Evolutionary conservation across 306 rosid species (phyloP).

Genomic region (Inga leiocalycina): DNA sequence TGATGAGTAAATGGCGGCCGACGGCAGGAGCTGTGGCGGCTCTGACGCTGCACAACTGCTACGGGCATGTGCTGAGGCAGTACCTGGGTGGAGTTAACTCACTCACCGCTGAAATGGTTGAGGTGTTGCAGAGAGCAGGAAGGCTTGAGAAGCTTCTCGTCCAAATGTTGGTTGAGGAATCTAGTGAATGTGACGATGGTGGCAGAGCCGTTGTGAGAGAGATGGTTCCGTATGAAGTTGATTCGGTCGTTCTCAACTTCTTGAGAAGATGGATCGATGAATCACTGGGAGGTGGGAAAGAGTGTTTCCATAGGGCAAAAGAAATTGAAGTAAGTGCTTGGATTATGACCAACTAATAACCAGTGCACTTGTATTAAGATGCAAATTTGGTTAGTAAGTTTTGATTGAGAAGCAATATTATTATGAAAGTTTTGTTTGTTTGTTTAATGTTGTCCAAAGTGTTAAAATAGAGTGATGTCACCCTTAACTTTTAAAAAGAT

Average conservation of each 20-base stretch:
- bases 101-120: slow-evolving; percentile 59
- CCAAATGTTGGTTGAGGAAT: slow-evolving; percentile 88
- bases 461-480: no score
- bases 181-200: slow-evolving; percentile 68
- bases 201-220: slow-evolving; percentile 66
- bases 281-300: slow-evolving; percentile 54
- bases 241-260: slow-evolving; percentile 66
- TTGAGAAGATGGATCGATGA: slow-evolving; percentile 74
- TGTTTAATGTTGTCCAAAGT: no score
- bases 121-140: slow-evolving; percentile 71
- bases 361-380: not conserved
- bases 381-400: no score
- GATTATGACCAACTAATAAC: not conserved
- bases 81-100: slow-evolving; percentile 59
- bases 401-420: no score
- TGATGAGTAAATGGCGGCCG: slow-evolving; percentile 69
- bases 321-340: slow-evolving; percentile 72
- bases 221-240: slow-evolving; percentile 93
- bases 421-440: no score
- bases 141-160: slow-evolving; percentile 79
- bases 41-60: slow-evolving; percentile 75
- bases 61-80: slow-evolving; percentile 71
- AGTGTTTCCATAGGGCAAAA: slow-evolving; percentile 58
- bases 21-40: slow-evolving; percentile 75
- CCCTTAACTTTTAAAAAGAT: no score